Evolutionary conservation across 106 monocot species (phyloP), one percentile per base, ranked within the genome.

Genomic region (Dioscorea zingiberensis): DNA sequence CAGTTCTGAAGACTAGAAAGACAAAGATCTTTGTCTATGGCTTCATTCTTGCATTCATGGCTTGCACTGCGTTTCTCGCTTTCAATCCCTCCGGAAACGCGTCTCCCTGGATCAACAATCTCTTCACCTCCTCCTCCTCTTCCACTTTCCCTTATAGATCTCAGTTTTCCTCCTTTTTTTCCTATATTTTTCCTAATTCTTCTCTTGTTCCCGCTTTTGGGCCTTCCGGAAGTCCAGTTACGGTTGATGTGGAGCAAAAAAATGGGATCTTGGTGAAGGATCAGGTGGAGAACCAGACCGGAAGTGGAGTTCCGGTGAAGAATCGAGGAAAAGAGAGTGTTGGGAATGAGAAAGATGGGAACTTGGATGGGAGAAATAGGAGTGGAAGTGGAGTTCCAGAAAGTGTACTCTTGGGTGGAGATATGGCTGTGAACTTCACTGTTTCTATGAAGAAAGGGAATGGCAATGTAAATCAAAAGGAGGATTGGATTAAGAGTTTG

Each of bases 41-140:
- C n/a, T 84, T 91, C 67, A 29, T 72, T 19, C 22, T 79, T 38
- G 69, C 83, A 26, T 91, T 91, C 69, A 70, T 84, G 29, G 83
- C 78, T 8, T 80, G 69, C 77, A 91, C 90, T 1, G 71, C 78
- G 2, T 86, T 74, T 70, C 49, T 91, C n/a, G 86, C 84, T 47
- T 78, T 81, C 70, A 76, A 69, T 59, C 74, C 86, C 28, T 73
- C 66, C 24, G 66, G 67, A 55, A 58, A 53, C n/a, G 69, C 68
- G 59, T 66, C 77, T 29, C 80, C 85, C 19, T 79, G 76, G 83
- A 78, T 77, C 77, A 75, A 69, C 83, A 80, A 71, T 44, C 55
- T 87, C 61, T 81, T 81, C 72, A 48, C 78, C 29, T 63, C 81
- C 18, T n/a, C 65, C 25, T 65, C 80, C 58, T 24, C 59, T 16